phyloP scores from a whole-genome alignment of 345 rosid species.

The Eutrema japonicum region DNA sequence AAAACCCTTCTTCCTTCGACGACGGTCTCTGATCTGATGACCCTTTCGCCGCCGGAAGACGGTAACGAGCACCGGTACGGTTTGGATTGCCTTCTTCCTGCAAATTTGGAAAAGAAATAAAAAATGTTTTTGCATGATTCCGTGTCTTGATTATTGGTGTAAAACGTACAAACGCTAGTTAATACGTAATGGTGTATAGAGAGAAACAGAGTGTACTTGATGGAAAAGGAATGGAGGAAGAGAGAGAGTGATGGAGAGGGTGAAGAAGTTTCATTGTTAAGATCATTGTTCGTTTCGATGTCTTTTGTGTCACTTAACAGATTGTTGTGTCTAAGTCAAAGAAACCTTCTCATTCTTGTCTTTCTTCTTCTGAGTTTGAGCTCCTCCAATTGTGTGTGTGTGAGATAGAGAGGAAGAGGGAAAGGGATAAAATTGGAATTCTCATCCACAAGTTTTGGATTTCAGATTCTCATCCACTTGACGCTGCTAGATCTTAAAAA shows the following conservation, averaged over 20 bases:
- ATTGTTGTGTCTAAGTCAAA: conserved; percentile 12
- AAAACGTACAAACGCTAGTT: neutral
- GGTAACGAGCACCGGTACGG: conserved; percentile 57
- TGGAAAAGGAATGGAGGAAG: conserved; percentile 32
- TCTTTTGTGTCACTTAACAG: neutral
- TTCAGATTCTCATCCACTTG: conserved; percentile 23
- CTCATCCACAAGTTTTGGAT: conserved; percentile 40
- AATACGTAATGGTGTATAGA: neutral
- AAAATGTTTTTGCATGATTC: neutral
- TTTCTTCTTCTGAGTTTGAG: neutral
- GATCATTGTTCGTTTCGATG: conserved; percentile 26
- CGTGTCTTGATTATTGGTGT: neutral
- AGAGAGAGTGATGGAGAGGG: conserved; percentile 38
- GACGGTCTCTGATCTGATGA: conserved; percentile 27
- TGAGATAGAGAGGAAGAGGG: conserved; percentile 1
- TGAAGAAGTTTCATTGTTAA: conserved; percentile 39
- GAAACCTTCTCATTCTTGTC: conserved; percentile 5
- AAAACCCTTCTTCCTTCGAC: conserved; percentile 64
- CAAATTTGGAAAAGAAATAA: neutral
- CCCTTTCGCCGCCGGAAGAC: conserved; percentile 41
- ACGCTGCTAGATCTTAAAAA: neutral
- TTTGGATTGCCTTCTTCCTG: conserved; percentile 52
- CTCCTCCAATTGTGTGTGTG: neutral
- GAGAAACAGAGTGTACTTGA: conserved; percentile 34
- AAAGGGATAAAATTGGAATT: conserved; percentile 36